Conservation (phyloP, 768 basidiomycete genomes). For the Lactarius hengduanensis region DNA sequence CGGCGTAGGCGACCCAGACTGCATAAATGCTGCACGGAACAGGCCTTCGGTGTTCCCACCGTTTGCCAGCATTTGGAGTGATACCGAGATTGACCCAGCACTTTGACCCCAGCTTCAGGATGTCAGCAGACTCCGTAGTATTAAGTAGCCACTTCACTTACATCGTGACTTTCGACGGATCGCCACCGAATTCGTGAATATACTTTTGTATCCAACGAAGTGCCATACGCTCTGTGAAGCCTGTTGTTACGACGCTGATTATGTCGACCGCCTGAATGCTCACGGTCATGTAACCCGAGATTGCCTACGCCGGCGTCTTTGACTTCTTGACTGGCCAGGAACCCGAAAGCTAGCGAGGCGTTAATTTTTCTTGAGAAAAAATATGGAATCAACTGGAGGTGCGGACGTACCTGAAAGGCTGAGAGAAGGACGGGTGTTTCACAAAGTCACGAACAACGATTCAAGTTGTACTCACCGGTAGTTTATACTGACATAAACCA, state of each 20-base stretch:
- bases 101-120: constrained; percentile 47
- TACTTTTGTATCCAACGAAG: constrained; percentile 67
- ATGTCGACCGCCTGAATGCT: constrained; percentile 28
- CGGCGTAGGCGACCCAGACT: constrained; percentile 40
- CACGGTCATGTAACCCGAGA: constrained; percentile 62
- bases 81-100: constrained; percentile 50
- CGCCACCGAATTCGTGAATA: constrained; percentile 61
- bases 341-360: constrained; percentile 44
- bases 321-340: constrained; percentile 51
- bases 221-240: constrained; percentile 48
- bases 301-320: constrained; percentile 55
- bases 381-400: neutral
- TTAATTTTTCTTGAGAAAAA: no score
- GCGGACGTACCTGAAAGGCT: constrained; percentile 19
- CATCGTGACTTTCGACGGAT: constrained; percentile 58
- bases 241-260: neutral
- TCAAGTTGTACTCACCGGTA: constrained; percentile 28
- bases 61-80: constrained; percentile 44
- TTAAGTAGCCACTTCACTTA: constrained; percentile 33
- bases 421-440: neutral
- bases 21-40: constrained; percentile 45
- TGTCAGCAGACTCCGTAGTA: neutral
- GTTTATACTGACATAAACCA: constrained; percentile 33
- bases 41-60: constrained; percentile 38
- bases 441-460: neutral